A percentile compares a stretch with the other conserved stretches of the same genome.
Evolutionary conservation across 2,329 filamentous ascomycete species (phyloP).

Genomic region (Colletotrichum acutatum): DNA sequence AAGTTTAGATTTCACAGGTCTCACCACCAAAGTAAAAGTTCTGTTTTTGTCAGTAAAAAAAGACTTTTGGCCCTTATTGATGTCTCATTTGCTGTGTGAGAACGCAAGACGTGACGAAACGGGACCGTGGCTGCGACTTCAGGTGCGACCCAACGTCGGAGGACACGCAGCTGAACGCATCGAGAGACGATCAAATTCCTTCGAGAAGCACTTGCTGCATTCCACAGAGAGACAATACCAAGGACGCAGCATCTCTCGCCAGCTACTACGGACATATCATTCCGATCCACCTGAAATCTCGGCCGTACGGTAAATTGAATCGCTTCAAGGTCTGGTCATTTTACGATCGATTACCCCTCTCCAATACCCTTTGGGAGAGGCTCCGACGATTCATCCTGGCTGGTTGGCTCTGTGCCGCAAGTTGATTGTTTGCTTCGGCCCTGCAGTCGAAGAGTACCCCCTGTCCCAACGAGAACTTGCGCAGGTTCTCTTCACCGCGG

Average conservation of each 20-base stretch:
- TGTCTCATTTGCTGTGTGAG: not conserved
- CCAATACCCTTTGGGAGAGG: not conserved
- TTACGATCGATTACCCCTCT: not conserved
- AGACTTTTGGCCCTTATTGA: not conserved
- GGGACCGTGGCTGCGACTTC: not conserved
- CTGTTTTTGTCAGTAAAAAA: not conserved
- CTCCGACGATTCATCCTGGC: not conserved
- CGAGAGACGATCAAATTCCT: not conserved
- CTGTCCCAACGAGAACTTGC: not conserved
- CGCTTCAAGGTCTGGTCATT: not conserved
- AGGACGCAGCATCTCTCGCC: not conserved
- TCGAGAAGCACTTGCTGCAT: not conserved
- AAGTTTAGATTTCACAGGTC: not conserved
- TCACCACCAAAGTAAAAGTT: slow-evolving; percentile 11
- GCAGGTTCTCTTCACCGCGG: not conserved
- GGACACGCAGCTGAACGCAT: not conserved
- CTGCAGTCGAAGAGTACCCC: not conserved
- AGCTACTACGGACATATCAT: not conserved
- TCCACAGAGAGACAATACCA: not conserved
- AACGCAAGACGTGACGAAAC: not conserved
- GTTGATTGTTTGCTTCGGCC: not conserved
- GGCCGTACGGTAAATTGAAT: not conserved
- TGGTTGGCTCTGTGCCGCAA: not conserved
- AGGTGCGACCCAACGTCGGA: not conserved
- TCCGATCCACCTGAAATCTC: not conserved